A percentile compares a stretch with the other conserved stretches of the same genome.
Evolutionary conservation across 1,284 basidiomycete species (phyloP).

Genomic region (Sanghuangporus baumii): DNA sequence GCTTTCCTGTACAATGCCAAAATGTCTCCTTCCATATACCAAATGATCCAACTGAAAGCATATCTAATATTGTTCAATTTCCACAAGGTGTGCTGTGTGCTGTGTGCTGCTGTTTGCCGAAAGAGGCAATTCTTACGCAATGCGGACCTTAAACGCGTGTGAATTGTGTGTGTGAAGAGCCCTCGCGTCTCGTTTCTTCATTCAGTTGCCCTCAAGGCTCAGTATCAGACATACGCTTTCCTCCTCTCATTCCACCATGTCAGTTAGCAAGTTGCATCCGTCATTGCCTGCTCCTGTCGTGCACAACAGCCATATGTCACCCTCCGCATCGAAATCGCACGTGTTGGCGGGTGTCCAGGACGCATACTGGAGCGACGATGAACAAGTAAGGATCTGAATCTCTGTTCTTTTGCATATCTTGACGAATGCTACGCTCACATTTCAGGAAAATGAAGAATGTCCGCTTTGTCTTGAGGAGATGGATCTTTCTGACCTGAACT

Average conservation of each 20-base stretch:
- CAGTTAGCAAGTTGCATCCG: slow-evolving; percentile 39
- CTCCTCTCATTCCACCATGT: slow-evolving; percentile 24
- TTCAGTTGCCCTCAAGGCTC: slow-evolving; percentile 4
- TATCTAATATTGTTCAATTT: background rate
- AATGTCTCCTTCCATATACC: background rate
- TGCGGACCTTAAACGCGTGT: slow-evolving; percentile 10
- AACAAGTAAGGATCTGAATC: slow-evolving; percentile 45
- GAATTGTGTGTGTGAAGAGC: slow-evolving; percentile 9
- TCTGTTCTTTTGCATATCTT: background rate
- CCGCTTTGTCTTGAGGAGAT: slow-evolving; percentile 98
- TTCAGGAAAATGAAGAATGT: slow-evolving; percentile 94
- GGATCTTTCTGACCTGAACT: slow-evolving; percentile 98
- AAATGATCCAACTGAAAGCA: background rate
- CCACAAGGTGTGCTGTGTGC: too few relatives aligned
- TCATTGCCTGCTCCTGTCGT: slow-evolving; percentile 67
- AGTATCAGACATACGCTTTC: background rate
- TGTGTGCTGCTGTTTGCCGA: too few relatives aligned
- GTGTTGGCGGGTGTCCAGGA: slow-evolving; percentile 88
- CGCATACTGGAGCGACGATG: slow-evolving; percentile 98
- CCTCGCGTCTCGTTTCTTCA: slow-evolving; percentile 18
- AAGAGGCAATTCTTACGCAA: background rate
- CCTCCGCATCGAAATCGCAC: slow-evolving; percentile 75
- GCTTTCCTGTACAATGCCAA: background rate
- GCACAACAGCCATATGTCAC: slow-evolving; percentile 54
- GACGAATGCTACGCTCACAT: slow-evolving; percentile 16